Evolutionary conservation across 2,329 filamentous ascomycete species (phyloP), one percentile per base, ranked within the genome.

Genomic region (Fusarium sp.): DNA sequence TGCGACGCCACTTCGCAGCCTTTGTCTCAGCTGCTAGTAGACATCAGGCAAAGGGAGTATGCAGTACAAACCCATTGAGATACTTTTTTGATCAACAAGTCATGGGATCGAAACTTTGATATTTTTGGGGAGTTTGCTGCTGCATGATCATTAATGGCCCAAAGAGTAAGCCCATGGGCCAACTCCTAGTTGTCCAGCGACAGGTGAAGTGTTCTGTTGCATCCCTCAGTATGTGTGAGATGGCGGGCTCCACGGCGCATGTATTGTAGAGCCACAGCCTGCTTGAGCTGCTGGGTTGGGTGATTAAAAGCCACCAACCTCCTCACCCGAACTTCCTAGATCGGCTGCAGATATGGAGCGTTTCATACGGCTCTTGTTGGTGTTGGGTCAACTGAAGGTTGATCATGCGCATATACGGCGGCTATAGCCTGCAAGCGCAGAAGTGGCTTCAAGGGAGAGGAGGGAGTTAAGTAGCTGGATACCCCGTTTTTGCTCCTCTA

Each of bases 21-120:
- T n/a, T n/a, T 62, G 38, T 62, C 63, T 46, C 55, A 56, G 20
- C 40, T 27, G 34, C 25, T 67, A 14, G 32, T 22, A 16, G 24
- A n/a, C 27, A 25, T 20, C 18, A 22, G 18, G 24, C 34, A 53
- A 53, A 25, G 24, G 24, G 34, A 20, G 34, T 25, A 32, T 53
- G 34, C 24, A 20, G 22, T 7, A 27, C 32, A 24, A 10, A n/a
- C 24, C 12, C 34, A 22, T 53, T 25, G 50, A 22, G 34, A 43
- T 14, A 11, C 14, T 16, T 25, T 40, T 10, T 22, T 43, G 34
- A 42, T 27, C 14, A 42, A 40, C 27, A 38, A n/a, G 34, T 38
- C 18, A 38, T 38, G 34, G 12, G 34, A 38, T n/a, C 34, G 10
- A 38, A n/a, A 6, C 18, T 12, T n/a, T 18, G 18, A 38, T 38